Evolutionary conservation across 495 filamentous ascomycete genomes (phyloP).

Genomic region (Pseudotulostoma volvatum): DNA sequence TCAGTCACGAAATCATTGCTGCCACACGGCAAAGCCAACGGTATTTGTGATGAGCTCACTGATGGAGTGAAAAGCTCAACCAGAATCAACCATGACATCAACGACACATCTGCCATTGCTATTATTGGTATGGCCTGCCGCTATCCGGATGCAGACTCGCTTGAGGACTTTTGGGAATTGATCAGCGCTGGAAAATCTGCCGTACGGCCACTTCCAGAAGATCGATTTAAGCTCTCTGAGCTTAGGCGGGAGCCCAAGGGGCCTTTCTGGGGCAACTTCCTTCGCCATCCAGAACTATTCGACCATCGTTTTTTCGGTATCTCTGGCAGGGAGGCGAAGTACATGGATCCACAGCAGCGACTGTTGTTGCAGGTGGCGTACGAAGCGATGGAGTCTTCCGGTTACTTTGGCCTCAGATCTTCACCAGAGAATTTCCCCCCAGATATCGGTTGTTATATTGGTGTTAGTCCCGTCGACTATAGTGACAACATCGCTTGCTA

Average conservation of each 20-base stretch:
- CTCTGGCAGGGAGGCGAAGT: constrained; percentile 26
- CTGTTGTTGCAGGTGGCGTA: constrained; percentile 33
- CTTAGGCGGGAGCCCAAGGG: constrained; percentile 17
- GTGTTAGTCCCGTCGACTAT: constrained; percentile 19
- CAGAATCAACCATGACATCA: background rate
- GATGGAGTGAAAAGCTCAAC: background rate
- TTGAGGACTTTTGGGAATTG: constrained; percentile 29
- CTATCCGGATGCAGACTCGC: constrained; percentile 30
- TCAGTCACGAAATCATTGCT: constrained; percentile 29
- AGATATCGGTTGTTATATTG: constrained; percentile 23
- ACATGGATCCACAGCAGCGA: constrained; percentile 38
- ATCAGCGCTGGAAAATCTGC: constrained; percentile 26
- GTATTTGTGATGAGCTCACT: background rate
- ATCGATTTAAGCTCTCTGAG: constrained; percentile 22
- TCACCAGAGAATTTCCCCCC: background rate
- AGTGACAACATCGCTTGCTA: constrained; percentile 23
- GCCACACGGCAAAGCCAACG: constrained; percentile 11
- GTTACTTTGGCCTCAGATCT: constrained; percentile 25
- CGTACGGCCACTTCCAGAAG: constrained; percentile 20
- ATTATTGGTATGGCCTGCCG: constrained; percentile 36
- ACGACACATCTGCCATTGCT: constrained; percentile 26
- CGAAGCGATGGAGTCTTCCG: constrained; percentile 31
- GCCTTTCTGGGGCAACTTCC: constrained; percentile 33
- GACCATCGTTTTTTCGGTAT: constrained; percentile 39
- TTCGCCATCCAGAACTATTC: constrained; percentile 27